Percentiles rank a stretch among this genome's conserved stretches.
These are phyloP conservation scores for Radiomyces spectabilis DNA, from an alignment of 192 early-diverging fungal genomes.

Conservation along the genomic window DNA sequence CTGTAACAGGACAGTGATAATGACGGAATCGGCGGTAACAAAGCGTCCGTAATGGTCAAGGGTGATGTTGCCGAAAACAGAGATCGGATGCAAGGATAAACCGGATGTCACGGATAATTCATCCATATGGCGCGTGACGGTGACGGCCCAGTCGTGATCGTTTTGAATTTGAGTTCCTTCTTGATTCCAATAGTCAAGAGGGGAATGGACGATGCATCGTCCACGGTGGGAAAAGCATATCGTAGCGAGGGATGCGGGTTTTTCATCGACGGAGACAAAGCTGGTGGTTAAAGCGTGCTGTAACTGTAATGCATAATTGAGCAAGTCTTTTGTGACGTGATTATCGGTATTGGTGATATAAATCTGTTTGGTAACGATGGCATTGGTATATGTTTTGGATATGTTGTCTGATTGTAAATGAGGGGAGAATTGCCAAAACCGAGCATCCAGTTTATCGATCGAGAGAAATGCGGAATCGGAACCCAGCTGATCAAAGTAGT, in stretches of 20 bases:
- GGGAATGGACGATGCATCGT: conserved; percentile 52
- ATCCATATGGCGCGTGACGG: background rate
- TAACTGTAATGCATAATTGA: conserved; percentile 7
- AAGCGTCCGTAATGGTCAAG: conserved; percentile 8
- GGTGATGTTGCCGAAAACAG: conserved; percentile 15
- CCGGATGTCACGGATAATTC: background rate
- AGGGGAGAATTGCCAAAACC: conserved; percentile 12
- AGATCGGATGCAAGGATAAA: conserved; percentile 11
- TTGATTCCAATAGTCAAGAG: conserved; percentile 46
- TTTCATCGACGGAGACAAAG: background rate
- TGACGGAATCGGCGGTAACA: conserved; percentile 35
- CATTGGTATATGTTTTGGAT: background rate
- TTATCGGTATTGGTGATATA: conserved; percentile 6
- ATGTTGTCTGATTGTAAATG: conserved; percentile 3
- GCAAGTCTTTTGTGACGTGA: conserved; percentile 5
- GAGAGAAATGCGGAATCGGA: conserved; percentile 1
- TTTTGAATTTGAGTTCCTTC: conserved; percentile 1
- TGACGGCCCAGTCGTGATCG: background rate
- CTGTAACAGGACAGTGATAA: conserved; percentile 49
- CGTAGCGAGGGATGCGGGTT: background rate
- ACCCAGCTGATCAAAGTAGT: background rate
- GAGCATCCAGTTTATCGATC: conserved; percentile 4
- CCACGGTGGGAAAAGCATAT: conserved; percentile 13
- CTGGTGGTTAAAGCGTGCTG: conserved; percentile 1
- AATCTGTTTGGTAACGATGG: conserved; percentile 7